phyloP scores from a whole-genome alignment of 306 rosid genomes.

The Inga laurina region DNA sequence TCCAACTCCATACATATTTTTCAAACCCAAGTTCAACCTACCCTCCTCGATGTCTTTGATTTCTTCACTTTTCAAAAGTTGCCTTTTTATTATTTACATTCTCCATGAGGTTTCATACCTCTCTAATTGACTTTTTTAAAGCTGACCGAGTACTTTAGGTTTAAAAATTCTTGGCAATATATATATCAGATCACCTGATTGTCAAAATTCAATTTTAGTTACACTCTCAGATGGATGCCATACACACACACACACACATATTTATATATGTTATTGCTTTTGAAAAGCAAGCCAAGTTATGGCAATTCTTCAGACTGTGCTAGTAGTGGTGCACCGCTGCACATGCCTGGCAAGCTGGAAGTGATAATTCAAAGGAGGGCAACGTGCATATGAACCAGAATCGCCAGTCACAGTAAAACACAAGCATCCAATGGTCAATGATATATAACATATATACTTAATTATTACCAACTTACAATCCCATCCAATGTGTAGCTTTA shows the following conservation, averaged over 20 bases:
- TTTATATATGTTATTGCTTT: background rate
- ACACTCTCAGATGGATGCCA: background rate
- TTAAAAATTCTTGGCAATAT: background rate
- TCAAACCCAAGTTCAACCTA: background rate
- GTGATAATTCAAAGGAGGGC: background rate
- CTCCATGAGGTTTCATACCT: background rate
- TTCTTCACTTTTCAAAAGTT: background rate
- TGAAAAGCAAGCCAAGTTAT: background rate
- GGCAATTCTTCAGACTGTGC: background rate
- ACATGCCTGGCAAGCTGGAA: background rate
- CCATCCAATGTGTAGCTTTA: background rate
- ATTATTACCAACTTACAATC: background rate
- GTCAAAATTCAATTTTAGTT: background rate
- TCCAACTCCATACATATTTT: background rate
- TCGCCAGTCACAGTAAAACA: background rate
- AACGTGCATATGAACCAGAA: background rate
- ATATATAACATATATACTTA: background rate
- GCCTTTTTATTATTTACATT: background rate
- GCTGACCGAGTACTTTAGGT: background rate
- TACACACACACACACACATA: too few species aligned
- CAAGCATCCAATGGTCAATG: constrained; percentile 3
- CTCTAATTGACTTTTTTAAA: background rate
- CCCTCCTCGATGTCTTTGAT: background rate
- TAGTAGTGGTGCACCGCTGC: background rate
- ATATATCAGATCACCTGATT: background rate